These are phyloP conservation scores for Desmodesmus armatus DNA, from an alignment of 139 green algal genomes.

Conservation along the genomic window DNA sequence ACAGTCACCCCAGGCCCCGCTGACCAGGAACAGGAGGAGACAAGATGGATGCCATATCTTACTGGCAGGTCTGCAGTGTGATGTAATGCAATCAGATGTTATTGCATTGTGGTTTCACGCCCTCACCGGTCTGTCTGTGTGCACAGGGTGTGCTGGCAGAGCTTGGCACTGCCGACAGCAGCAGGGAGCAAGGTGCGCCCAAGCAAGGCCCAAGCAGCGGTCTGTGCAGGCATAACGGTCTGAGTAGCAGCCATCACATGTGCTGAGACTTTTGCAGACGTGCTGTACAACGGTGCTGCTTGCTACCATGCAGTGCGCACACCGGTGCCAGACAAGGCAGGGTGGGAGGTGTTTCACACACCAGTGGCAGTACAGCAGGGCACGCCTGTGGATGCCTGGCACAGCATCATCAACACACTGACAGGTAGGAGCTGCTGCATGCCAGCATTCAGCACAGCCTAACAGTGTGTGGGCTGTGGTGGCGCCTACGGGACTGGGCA, in stretches of 20 bases:
- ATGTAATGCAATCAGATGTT: not conserved
- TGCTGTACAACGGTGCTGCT: not conserved
- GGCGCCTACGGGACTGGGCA: not conserved
- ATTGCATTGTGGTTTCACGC: not conserved
- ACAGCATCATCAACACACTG: constrained; percentile 38
- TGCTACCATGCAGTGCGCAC: not conserved
- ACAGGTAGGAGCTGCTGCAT: too few species aligned
- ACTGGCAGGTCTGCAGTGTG: constrained; percentile 14
- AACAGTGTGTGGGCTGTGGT: not conserved
- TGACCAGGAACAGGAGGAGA: not conserved
- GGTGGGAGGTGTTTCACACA: too few species aligned
- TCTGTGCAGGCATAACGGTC: not conserved
- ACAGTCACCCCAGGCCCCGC: not conserved
- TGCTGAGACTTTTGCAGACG: too few species aligned
- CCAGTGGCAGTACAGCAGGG: not conserved
- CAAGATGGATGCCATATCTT: constrained; percentile 8
- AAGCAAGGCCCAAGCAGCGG: not conserved
- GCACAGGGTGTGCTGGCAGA: too few species aligned
- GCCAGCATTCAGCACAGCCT: too few species aligned
- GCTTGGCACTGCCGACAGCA: not conserved
- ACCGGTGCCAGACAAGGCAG: not conserved
- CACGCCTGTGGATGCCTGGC: constrained; percentile 30
- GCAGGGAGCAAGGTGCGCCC: too few species aligned
- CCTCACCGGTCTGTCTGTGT: not conserved
- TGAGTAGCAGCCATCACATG: not conserved